Evolutionary conservation across 352 stramenopile species (phyloP).

Genomic region (Phytophthora macrochlamydospora): DNA sequence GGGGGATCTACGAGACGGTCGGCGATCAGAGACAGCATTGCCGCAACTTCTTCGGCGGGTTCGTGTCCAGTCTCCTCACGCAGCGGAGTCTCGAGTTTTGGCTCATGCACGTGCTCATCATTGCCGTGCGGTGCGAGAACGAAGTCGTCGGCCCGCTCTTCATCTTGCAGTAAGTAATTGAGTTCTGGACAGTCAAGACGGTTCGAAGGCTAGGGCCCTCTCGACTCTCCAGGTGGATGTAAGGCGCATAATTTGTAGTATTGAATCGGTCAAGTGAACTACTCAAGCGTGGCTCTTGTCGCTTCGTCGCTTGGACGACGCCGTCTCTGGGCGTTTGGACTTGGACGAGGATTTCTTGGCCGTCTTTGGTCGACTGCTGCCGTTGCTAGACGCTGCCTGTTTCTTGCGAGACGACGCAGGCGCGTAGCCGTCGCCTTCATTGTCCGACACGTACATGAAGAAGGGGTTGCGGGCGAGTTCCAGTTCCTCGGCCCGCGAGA

Average conservation of each 20-base stretch:
- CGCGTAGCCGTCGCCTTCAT: conserved; percentile 80
- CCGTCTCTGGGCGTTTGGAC: conserved; percentile 65
- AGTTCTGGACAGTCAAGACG: conserved; percentile 17
- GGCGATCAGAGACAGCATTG: conserved; percentile 48
- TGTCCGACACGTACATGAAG: conserved; percentile 85
- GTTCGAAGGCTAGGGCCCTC: conserved; percentile 15
- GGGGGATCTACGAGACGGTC: conserved; percentile 58
- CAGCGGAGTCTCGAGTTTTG: conserved; percentile 62
- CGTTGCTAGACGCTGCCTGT: conserved; percentile 11
- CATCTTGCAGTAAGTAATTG: conserved; percentile 38
- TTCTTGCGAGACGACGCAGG: conserved; percentile 65
- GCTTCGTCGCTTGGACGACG: conserved; percentile 56
- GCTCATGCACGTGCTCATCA: conserved; percentile 73
- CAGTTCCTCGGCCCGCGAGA: conserved; percentile 66
- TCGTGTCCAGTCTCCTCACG: conserved; percentile 45
- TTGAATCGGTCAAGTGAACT: neutral
- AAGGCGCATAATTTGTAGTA: neutral
- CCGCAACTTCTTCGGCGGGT: conserved; percentile 68
- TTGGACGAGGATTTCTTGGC: conserved; percentile 60
- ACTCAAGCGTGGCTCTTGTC: conserved; percentile 38
- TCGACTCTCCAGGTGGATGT: conserved; percentile 16
- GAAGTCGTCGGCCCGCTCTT: conserved; percentile 64
- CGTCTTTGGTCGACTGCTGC: conserved; percentile 51
- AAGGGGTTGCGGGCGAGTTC: conserved; percentile 79
- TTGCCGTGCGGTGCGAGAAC: conserved; percentile 68